Percentiles rank a stretch among this genome's conserved stretches.
These are phyloP conservation scores for Myxozyma vanderwaltii DNA, from an alignment of 805 yeast species.

Conservation along the genomic window DNA sequence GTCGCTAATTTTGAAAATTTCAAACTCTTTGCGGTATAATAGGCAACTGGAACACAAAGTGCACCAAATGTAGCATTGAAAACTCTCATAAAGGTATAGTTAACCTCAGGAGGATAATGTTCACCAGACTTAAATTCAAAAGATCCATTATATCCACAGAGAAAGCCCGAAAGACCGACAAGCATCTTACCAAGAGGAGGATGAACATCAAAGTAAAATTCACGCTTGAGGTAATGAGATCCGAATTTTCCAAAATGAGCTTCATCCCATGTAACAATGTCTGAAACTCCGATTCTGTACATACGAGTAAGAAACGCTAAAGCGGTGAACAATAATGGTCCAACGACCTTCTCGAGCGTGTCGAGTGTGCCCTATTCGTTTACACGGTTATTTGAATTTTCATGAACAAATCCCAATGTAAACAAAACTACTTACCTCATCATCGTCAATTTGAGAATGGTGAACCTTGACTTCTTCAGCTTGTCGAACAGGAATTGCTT, in stretches of 20 bases:
- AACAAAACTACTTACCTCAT: background rate
- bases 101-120: slow-evolving; percentile 71
- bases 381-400: background rate
- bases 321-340: slow-evolving; percentile 55
- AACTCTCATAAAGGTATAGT: slow-evolving; percentile 82
- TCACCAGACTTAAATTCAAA: slow-evolving; percentile 87
- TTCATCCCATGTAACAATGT: slow-evolving; percentile 90
- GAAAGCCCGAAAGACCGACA: slow-evolving; percentile 81
- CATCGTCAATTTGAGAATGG: background rate
- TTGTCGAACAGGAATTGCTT: background rate
- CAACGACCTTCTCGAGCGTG: slow-evolving; percentile 17
- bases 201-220: slow-evolving; percentile 93
- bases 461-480: background rate
- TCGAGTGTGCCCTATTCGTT: slow-evolving; percentile 8
- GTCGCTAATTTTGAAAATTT: slow-evolving; percentile 71
- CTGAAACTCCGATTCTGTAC: slow-evolving; percentile 69
- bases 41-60: slow-evolving; percentile 82
- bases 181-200: slow-evolving; percentile 96
- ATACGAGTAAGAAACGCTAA: slow-evolving; percentile 58
- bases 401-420: background rate
- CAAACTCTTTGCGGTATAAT: slow-evolving; percentile 73
- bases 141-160: slow-evolving; percentile 84
- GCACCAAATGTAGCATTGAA: slow-evolving; percentile 86
- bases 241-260: slow-evolving; percentile 98
- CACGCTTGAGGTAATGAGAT: slow-evolving; percentile 82